These are phyloP conservation scores for Calonectria honghensis DNA, from an alignment of 2,329 filamentous ascomycete species.

Conservation along the genomic window DNA sequence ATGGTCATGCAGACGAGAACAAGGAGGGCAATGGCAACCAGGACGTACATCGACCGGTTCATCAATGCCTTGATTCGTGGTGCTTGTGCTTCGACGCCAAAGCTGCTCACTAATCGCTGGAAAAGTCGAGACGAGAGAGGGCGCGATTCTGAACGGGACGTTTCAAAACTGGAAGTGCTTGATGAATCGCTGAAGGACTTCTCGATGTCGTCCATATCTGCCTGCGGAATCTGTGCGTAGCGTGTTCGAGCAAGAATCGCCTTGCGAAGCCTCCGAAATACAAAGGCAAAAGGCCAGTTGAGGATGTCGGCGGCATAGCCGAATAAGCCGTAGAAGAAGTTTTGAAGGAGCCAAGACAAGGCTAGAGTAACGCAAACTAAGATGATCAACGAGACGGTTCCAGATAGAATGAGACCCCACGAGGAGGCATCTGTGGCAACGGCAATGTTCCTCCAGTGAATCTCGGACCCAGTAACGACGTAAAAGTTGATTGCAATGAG, in stretches of 20 bases:
- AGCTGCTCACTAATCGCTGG: background rate
- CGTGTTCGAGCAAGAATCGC: background rate
- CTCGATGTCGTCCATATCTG: background rate
- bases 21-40: background rate
- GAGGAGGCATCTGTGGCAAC: conserved; percentile 8
- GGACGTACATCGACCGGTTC: background rate
- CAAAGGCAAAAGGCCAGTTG: conserved; percentile 17
- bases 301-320: conserved; percentile 8
- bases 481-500: conserved; percentile 12
- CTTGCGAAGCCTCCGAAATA: background rate
- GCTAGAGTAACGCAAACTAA: background rate
- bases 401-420: conserved; percentile 8
- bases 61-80: background rate
- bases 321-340: conserved; percentile 6
- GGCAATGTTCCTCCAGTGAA: conserved; percentile 18
- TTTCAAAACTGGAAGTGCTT: background rate
- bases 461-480: conserved; percentile 11
- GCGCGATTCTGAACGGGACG: background rate
- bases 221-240: conserved; percentile 3
- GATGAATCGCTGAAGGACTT: conserved; percentile 8
- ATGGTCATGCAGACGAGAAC: background rate
- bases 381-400: conserved; percentile 9
- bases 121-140: background rate
- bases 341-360: conserved; percentile 2
- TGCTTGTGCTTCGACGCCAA: background rate